These are phyloP conservation scores for Fusarium sp. DNA, from an alignment of 2,329 filamentous ascomycete genomes.

Conservation along the genomic window DNA sequence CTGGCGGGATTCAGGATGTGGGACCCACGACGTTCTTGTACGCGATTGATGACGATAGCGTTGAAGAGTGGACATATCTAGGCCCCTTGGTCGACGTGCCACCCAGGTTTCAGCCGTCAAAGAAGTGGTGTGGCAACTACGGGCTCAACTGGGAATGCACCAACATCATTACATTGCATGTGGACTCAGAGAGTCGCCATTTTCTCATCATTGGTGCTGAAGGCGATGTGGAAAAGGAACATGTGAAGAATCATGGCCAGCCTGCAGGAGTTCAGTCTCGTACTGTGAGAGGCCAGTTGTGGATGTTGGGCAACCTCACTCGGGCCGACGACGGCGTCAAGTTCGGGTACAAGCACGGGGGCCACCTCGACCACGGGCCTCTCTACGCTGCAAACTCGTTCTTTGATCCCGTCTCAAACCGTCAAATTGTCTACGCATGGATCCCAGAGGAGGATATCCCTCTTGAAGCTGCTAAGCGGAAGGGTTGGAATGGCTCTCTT, in stretches of 20 bases:
- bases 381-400: slow-evolving; percentile 61
- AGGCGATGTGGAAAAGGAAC: slow-evolving; percentile 43
- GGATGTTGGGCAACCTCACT: not conserved
- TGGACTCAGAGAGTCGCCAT: slow-evolving; percentile 43
- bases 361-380: slow-evolving; percentile 30
- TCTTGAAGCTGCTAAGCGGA: slow-evolving; percentile 51
- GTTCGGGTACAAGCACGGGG: slow-evolving; percentile 13
- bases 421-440: slow-evolving; percentile 59
- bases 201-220: slow-evolving; percentile 59
- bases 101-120: slow-evolving; percentile 49
- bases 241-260: not conserved
- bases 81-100: slow-evolving; percentile 54
- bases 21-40: slow-evolving; percentile 61
- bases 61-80: slow-evolving; percentile 56
- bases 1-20: slow-evolving; percentile 55
- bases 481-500: slow-evolving; percentile 61
- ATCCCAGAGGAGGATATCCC: slow-evolving; percentile 61
- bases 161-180: slow-evolving; percentile 55
- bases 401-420: slow-evolving; percentile 53
- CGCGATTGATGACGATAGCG: slow-evolving; percentile 50
- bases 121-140: slow-evolving; percentile 59
- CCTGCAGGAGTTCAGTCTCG: not conserved
- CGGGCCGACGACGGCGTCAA: not conserved
- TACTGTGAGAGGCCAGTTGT: not conserved
- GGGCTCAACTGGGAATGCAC: slow-evolving; percentile 63